phyloP scores from a whole-genome alignment of 2,329 filamentous ascomycete species.

The Karstenula rhodostoma region DNA sequence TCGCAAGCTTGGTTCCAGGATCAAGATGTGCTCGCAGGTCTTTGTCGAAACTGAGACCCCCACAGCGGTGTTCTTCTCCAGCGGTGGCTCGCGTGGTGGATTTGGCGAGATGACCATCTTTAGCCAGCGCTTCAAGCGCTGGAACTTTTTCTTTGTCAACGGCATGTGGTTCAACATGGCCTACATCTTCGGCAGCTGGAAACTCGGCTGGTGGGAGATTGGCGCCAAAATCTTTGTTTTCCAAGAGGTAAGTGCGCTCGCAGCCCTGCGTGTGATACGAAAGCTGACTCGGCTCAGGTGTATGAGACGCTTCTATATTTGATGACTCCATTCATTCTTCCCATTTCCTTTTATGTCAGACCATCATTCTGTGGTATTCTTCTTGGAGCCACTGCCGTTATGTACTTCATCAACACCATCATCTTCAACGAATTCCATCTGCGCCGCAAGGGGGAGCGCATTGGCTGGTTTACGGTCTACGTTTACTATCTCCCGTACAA shows the following conservation, averaged over 20 bases:
- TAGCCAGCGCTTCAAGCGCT: slow-evolving; percentile 59
- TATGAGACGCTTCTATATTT: slow-evolving; percentile 59
- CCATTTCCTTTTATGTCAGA: slow-evolving; percentile 55
- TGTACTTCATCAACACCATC: slow-evolving; percentile 55
- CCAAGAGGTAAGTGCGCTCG: slow-evolving; percentile 48
- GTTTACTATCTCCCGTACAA: slow-evolving; percentile 59
- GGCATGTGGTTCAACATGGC: slow-evolving; percentile 58
- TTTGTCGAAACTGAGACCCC: slow-evolving; percentile 63
- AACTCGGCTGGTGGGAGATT: slow-evolving; percentile 59
- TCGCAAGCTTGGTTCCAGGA: slow-evolving; percentile 55
- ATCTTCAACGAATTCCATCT: slow-evolving; percentile 61
- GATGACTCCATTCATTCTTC: slow-evolving; percentile 55
- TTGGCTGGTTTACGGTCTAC: slow-evolving; percentile 49
- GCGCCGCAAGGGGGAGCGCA: slow-evolving; percentile 54
- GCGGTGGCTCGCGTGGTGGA: slow-evolving; percentile 54
- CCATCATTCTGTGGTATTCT: slow-evolving; percentile 53
- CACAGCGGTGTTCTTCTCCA: slow-evolving; percentile 52
- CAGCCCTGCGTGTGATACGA: neutral
- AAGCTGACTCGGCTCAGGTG: slow-evolving; percentile 33
- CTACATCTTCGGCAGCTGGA: slow-evolving; percentile 59
- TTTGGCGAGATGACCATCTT: slow-evolving; percentile 64
- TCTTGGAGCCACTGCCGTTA: slow-evolving; percentile 47
- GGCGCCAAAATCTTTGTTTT: slow-evolving; percentile 60
- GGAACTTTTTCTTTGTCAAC: slow-evolving; percentile 63
- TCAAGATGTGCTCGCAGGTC: slow-evolving; percentile 59